A percentile compares a stretch with the other conserved stretches of the same genome.
Conservation (phyloP, 768 basidiomycete genomes). For the Trametes cubensis region DNA sequence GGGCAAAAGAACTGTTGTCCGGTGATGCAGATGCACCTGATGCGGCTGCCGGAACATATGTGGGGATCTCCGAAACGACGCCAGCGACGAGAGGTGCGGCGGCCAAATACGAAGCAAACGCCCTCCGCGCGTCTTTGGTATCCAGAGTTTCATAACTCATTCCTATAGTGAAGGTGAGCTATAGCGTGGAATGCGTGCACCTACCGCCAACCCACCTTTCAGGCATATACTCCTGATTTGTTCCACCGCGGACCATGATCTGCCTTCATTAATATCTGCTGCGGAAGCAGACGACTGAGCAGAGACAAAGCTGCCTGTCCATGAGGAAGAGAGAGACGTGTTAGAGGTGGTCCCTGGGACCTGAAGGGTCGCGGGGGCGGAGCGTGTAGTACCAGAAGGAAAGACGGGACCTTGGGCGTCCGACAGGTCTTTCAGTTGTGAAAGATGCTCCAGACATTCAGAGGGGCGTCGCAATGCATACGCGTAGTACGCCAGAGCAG, state of each 20-base stretch:
- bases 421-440: conserved; percentile 54
- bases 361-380: conserved; percentile 42
- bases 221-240: conserved; percentile 76
- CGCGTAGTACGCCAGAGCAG: conserved; percentile 77
- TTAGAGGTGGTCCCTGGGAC: conserved; percentile 40
- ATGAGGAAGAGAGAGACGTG: conserved; percentile 47
- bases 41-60: conserved; percentile 30
- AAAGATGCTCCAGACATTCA: conserved; percentile 63
- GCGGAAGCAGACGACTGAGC: conserved; percentile 42
- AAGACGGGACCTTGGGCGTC: conserved; percentile 60
- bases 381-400: conserved; percentile 42
- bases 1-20: conserved; percentile 58
- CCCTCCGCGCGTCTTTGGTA: conserved; percentile 49
- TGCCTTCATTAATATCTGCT: conserved; percentile 66
- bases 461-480: conserved; percentile 72
- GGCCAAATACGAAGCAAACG: conserved; percentile 58
- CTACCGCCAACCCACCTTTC: conserved; percentile 54
- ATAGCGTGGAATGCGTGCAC: not conserved
- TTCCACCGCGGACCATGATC: conserved; percentile 74
- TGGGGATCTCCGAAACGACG: conserved; percentile 49
- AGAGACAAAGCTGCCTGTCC: conserved; percentile 53
- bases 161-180: conserved; percentile 45
- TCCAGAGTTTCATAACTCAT: conserved; percentile 72
- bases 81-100: conserved; percentile 57
- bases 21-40: conserved; percentile 30